Percentiles rank a stretch among this genome's conserved stretches.
phyloP scores from a whole-genome alignment of 2,329 filamentous ascomycete species.

The Xylogone sp. region DNA sequence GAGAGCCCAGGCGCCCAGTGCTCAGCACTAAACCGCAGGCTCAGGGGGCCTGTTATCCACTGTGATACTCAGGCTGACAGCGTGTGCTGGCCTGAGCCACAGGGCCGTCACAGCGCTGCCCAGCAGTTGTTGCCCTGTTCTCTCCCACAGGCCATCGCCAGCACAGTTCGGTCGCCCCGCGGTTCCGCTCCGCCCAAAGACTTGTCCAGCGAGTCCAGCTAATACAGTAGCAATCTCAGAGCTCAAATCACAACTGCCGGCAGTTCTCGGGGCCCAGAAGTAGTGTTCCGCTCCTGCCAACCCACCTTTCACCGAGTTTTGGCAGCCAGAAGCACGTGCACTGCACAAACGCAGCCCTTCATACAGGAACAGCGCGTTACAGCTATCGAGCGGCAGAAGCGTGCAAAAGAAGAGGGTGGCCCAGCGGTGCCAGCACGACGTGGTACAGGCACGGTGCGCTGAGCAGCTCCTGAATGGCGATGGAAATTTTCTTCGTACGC shows the following conservation, averaged over 20 bases:
- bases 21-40: background rate
- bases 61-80: background rate
- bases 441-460: background rate
- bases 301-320: background rate
- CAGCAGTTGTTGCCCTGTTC: too few relatives aligned
- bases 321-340: background rate
- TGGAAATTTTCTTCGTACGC: background rate
- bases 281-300: too few relatives aligned
- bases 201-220: too few relatives aligned
- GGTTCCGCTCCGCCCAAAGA: too few relatives aligned
- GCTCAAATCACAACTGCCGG: background rate
- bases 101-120: background rate
- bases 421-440: background rate
- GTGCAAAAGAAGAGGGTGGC: too few relatives aligned
- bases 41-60: background rate
- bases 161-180: too few relatives aligned
- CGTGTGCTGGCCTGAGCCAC: background rate
- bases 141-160: too few relatives aligned
- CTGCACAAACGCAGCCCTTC: too few relatives aligned
- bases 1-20: background rate
- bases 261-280: background rate
- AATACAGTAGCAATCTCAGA: background rate
- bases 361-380: too few relatives aligned
- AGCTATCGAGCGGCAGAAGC: too few relatives aligned
- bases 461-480: background rate